A percentile compares a stretch with the other conserved stretches of the same genome.
Evolutionary conservation across 139 green algal genomes (phyloP).

Genomic region (Asterochloris sp.): DNA sequence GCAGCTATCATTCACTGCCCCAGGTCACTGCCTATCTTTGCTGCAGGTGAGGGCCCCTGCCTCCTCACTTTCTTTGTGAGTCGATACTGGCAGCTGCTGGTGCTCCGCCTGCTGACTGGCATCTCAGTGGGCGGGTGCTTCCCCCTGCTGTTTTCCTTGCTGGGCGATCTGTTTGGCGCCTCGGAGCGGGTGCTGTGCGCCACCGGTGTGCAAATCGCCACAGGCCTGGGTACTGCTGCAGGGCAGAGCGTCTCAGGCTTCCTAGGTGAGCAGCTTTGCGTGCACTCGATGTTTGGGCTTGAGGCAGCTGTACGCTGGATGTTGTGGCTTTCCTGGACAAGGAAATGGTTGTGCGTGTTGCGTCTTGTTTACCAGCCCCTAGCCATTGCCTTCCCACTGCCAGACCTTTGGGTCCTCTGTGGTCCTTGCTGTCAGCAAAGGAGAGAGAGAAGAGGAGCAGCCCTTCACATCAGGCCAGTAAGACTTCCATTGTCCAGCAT

Average conservation of each 20-base stretch:
- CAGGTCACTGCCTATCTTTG: too few relatives aligned
- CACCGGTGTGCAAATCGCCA: conserved; percentile 56
- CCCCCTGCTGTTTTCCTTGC: conserved; percentile 76
- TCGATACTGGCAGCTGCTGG: conserved; percentile 76
- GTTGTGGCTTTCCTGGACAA: not conserved
- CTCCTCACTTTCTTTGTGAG: conserved; percentile 72
- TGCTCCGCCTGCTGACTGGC: conserved; percentile 76
- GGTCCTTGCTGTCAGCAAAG: too few relatives aligned
- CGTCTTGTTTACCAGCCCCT: not conserved
- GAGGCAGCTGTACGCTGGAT: not conserved
- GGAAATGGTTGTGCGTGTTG: not conserved
- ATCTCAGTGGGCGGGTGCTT: conserved; percentile 74
- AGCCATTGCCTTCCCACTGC: too few relatives aligned
- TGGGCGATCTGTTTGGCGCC: conserved; percentile 69
- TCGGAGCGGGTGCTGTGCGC: conserved; percentile 36
- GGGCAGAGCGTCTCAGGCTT: conserved; percentile 69
- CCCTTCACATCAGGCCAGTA: too few relatives aligned
- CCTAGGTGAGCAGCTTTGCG: conserved; percentile 31
- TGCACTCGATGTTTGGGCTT: not conserved
- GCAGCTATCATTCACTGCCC: too few relatives aligned
- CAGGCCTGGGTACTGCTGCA: conserved; percentile 55
- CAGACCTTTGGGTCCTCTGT: too few relatives aligned
- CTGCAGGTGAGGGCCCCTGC: conserved; percentile 63
- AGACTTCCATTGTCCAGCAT: not conserved
- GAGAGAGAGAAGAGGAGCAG: too few relatives aligned